phyloP scores from a whole-genome alignment of 768 basidiomycete genomes.

The Kondoa malvinella region DNA sequence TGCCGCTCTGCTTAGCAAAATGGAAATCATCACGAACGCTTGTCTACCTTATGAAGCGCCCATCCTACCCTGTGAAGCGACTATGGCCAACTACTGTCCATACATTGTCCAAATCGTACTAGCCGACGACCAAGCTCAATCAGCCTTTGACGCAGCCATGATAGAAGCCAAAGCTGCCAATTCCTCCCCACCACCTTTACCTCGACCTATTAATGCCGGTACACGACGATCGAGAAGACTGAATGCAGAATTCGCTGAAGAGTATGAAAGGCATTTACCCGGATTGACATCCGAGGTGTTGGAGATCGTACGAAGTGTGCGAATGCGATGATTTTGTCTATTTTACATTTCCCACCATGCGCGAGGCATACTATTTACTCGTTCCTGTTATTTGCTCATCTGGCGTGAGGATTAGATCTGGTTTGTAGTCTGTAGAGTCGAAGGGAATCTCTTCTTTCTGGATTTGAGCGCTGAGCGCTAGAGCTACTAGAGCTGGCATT shows the following conservation, averaged over 20 bases:
- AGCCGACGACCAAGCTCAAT: not conserved
- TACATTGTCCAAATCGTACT: not conserved
- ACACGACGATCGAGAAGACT: not conserved
- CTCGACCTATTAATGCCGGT: not conserved
- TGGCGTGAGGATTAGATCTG: not conserved
- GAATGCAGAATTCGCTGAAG: not conserved
- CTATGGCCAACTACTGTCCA: not conserved
- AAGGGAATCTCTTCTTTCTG: not conserved
- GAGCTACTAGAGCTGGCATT: conserved; percentile 9
- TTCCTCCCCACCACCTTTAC: not conserved
- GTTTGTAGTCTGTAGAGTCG: conserved; percentile 4
- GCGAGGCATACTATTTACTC: not conserved
- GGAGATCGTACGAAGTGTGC: not conserved
- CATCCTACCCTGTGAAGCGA: not conserved
- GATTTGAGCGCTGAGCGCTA: conserved; percentile 17
- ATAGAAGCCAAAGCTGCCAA: not conserved
- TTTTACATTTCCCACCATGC: no score
- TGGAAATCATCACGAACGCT: not conserved
- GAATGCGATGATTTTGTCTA: not conserved
- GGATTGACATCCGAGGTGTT: not conserved
- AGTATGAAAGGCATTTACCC: not conserved
- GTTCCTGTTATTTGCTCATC: not conserved
- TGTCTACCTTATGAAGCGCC: not conserved
- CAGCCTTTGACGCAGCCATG: not conserved
- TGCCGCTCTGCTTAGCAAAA: not conserved